These are phyloP conservation scores for Diaporthe aspalathi DNA, from an alignment of 2,329 filamentous ascomycete genomes.

Conservation along the genomic window DNA sequence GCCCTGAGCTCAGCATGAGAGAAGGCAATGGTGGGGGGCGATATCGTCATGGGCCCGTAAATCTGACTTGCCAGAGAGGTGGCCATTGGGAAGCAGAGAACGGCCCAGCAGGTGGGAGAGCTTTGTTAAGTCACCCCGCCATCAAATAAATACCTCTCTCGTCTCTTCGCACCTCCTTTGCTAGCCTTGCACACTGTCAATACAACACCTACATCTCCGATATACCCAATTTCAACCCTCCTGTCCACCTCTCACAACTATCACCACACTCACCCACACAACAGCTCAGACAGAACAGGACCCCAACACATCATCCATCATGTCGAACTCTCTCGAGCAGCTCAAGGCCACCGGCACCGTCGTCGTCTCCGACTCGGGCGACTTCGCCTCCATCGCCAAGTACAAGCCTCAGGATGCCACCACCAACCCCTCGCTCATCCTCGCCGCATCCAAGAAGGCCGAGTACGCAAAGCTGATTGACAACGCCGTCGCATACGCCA, in stretches of 20 bases:
- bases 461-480: constrained; percentile 96
- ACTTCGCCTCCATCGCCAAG: constrained; percentile 87
- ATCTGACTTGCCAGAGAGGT: constrained; percentile 28
- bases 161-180: constrained; percentile 18
- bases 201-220: neutral
- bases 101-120: constrained; percentile 1
- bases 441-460: constrained; percentile 97
- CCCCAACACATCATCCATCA: constrained; percentile 54
- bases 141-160: constrained; percentile 38
- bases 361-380: constrained; percentile 97
- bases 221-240: neutral
- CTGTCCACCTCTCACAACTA: neutral
- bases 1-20: constrained; percentile 1
- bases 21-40: constrained; percentile 23
- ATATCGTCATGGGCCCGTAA: constrained; percentile 37
- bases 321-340: constrained; percentile 94
- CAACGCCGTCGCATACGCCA: constrained; percentile 84
- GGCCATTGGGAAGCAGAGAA: constrained; percentile 14
- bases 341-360: constrained; percentile 97
- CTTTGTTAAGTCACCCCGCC: constrained; percentile 32
- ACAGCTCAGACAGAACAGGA: neutral
- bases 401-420: constrained; percentile 99
- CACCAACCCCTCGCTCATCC: constrained; percentile 98
- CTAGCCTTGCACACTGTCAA: constrained; percentile 5
- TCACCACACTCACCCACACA: neutral